These are phyloP conservation scores for Microdochium paspali DNA, from an alignment of 2,329 filamentous ascomycete species.

Conservation along the genomic window DNA sequence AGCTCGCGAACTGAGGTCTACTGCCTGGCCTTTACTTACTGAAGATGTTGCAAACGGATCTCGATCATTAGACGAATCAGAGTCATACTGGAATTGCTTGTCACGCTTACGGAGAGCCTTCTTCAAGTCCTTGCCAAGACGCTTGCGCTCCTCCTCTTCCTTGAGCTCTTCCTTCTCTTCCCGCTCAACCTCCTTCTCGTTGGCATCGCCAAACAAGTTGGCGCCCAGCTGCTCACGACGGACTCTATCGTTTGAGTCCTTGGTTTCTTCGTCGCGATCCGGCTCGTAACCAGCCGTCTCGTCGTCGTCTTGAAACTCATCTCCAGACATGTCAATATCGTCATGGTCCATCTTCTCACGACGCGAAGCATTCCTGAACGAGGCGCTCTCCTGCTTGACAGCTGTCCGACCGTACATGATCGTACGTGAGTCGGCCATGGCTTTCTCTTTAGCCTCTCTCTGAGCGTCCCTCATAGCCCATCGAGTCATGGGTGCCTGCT, in stretches of 20 bases:
- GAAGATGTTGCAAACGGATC: slow-evolving; percentile 45
- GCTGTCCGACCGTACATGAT: slow-evolving; percentile 44
- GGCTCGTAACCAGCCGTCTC: slow-evolving; percentile 66
- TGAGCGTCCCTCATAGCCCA: slow-evolving; percentile 64
- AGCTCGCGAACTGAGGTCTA: slow-evolving; percentile 4
- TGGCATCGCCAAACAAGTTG: slow-evolving; percentile 66
- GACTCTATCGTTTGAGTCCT: slow-evolving; percentile 62
- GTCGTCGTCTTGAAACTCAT: slow-evolving; percentile 82
- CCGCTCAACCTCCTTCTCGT: slow-evolving; percentile 64
- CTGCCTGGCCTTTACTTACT: slow-evolving; percentile 23
- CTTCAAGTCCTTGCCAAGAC: slow-evolving; percentile 65
- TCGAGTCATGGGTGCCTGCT: slow-evolving; percentile 64
- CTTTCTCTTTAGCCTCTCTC: slow-evolving; percentile 44
- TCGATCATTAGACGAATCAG: slow-evolving; percentile 40
- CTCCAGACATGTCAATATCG: slow-evolving; percentile 57
- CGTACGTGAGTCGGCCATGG: slow-evolving; percentile 52
- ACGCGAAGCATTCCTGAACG: slow-evolving; percentile 50
- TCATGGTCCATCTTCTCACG: slow-evolving; percentile 61
- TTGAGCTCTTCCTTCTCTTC: slow-evolving; percentile 62
- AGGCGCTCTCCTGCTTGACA: slow-evolving; percentile 62
- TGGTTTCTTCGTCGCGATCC: slow-evolving; percentile 73
- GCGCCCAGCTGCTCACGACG: slow-evolving; percentile 78
- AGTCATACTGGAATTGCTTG: slow-evolving; percentile 78
- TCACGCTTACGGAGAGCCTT: slow-evolving; percentile 80
- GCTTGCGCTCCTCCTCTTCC: slow-evolving; percentile 59